Evolutionary conservation across 106 monocot species (phyloP).

Genomic region (Acanthochlamys bracteata): DNA sequence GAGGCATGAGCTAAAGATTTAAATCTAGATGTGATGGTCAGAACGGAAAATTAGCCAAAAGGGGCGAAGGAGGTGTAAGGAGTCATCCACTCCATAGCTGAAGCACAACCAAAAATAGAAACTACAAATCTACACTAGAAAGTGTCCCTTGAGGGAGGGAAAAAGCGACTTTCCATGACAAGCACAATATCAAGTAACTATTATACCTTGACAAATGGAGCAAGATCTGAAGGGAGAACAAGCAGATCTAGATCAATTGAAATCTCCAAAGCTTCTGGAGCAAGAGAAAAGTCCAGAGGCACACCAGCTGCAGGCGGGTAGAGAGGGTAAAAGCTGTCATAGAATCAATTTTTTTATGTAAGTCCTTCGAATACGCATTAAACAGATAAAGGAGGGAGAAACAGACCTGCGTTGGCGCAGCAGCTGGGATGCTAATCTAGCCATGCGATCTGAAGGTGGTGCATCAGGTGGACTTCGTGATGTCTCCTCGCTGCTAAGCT

Average conservation of each 20-base stretch:
- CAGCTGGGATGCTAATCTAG: slow-evolving; percentile 65
- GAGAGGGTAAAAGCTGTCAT: slow-evolving; percentile 77
- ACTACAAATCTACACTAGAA: no score
- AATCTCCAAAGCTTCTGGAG: slow-evolving; percentile 77
- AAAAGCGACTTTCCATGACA: no score
- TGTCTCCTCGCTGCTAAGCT: slow-evolving; percentile 93
- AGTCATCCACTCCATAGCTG: no score
- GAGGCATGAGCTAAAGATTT: no score
- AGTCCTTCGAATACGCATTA: neutral
- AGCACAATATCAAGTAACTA: no score
- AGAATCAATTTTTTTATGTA: neutral
- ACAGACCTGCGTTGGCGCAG: slow-evolving; percentile 63
- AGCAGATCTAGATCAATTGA: slow-evolving; percentile 50
- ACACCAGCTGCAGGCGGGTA: slow-evolving; percentile 64
- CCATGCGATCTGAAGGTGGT: slow-evolving; percentile 53
- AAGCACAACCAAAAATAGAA: no score
- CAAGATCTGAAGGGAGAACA: slow-evolving; percentile 86
- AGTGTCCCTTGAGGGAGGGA: no score
- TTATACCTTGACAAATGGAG: slow-evolving; percentile 74
- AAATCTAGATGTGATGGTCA: no score
- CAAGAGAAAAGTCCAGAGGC: slow-evolving; percentile 79
- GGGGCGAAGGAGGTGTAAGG: no score
- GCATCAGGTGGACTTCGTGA: slow-evolving; percentile 45
- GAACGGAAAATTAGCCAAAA: no score
- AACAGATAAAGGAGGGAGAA: neutral